Conservation (phyloP, 208 protist species). For the Leishmania turanica region DNA sequence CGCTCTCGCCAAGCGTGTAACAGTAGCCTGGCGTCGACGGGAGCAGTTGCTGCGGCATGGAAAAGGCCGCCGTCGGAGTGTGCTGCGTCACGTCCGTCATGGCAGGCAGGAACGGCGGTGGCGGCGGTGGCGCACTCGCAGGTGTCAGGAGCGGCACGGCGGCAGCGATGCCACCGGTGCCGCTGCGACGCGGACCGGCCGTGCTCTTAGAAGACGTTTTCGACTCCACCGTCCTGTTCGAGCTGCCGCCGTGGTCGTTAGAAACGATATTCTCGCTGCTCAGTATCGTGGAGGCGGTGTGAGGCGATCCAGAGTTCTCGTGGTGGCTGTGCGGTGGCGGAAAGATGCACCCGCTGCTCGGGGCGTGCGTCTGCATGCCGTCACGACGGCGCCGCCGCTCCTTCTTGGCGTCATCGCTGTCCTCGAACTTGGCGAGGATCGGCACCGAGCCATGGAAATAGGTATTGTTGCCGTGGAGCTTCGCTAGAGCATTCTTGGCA, state of each 20-base stretch:
- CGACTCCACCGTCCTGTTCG: background rate
- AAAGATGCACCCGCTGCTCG: slow-evolving; percentile 48
- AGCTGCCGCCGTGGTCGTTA: slow-evolving; percentile 10
- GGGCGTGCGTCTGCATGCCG: slow-evolving; percentile 27
- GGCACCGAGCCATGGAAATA: slow-evolving; percentile 65
- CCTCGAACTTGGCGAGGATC: slow-evolving; percentile 77
- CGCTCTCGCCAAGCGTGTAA: slow-evolving; percentile 39
- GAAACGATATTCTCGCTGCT: slow-evolving; percentile 6
- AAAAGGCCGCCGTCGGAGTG: slow-evolving; percentile 2
- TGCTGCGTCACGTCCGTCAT: background rate
- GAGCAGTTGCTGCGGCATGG: slow-evolving; percentile 30
- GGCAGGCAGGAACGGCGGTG: slow-evolving; percentile 10
- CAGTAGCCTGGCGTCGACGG: slow-evolving; percentile 41
- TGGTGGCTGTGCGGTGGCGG: slow-evolving; percentile 37
- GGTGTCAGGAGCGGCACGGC: background rate
- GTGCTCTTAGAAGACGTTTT: background rate
- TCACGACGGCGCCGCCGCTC: slow-evolving; percentile 70
- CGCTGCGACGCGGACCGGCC: background rate
- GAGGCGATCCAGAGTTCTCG: slow-evolving; percentile 11
- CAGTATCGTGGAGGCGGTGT: slow-evolving; percentile 14
- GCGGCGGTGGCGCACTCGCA: background rate
- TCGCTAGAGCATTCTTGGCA: slow-evolving; percentile 55
- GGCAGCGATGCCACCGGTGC: background rate
- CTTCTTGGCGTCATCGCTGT: slow-evolving; percentile 72
- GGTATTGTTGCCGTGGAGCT: slow-evolving; percentile 69